A percentile compares a stretch with the other conserved stretches of the same genome.
These are phyloP conservation scores for Calonectria leucothoes DNA, from an alignment of 2,329 filamentous ascomycete genomes.

Conservation along the genomic window DNA sequence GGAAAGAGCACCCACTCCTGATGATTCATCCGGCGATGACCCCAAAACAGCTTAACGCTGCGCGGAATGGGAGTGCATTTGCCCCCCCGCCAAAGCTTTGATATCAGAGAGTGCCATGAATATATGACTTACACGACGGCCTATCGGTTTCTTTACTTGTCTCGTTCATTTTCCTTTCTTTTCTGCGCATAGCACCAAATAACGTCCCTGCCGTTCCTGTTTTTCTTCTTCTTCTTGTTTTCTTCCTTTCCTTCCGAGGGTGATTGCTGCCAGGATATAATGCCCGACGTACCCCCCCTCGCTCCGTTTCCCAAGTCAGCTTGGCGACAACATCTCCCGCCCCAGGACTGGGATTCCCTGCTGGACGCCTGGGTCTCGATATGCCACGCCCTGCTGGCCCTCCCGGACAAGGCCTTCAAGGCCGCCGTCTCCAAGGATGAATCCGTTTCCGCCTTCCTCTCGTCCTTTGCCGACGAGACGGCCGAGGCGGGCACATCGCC, in stretches of 20 bases:
- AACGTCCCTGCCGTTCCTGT: neutral
- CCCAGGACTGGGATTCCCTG: slow-evolving; percentile 81
- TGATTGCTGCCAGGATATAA: slow-evolving; percentile 32
- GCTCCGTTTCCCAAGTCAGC: slow-evolving; percentile 79
- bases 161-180: neutral
- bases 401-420: slow-evolving; percentile 67
- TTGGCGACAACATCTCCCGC: slow-evolving; percentile 74
- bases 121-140: slow-evolving; percentile 8
- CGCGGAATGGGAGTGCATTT: neutral
- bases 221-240: neutral
- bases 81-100: neutral
- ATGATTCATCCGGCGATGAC: slow-evolving; percentile 56
- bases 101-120: slow-evolving; percentile 6
- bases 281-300: slow-evolving; percentile 73
- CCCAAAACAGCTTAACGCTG: slow-evolving; percentile 19
- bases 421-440: slow-evolving; percentile 64
- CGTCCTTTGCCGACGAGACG: slow-evolving; percentile 72
- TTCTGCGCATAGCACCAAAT: neutral
- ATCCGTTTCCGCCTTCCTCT: slow-evolving; percentile 72
- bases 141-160: neutral
- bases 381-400: slow-evolving; percentile 71
- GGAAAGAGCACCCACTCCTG: slow-evolving; percentile 42
- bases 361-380: slow-evolving; percentile 82
- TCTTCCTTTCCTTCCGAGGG: neutral
- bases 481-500: slow-evolving; percentile 48